Percentiles rank a stretch among this genome's conserved stretches.
Conservation (phyloP, 768 basidiomycete genomes). For the Multifurca ochricompacta region DNA sequence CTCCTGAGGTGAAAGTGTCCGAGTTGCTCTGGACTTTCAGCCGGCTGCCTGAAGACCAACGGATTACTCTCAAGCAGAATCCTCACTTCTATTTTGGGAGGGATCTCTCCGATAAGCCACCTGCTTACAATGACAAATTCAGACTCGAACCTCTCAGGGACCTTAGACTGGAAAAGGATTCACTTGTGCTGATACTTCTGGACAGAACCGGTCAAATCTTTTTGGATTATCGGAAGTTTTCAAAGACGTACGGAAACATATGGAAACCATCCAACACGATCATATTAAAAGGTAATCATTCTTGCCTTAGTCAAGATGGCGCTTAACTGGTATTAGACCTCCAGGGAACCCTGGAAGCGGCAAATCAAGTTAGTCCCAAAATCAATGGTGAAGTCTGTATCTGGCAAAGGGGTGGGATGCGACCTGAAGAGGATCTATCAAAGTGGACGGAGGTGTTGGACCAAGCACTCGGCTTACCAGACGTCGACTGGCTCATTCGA, state of each 20-base stretch:
- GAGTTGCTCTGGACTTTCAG: constrained; percentile 16
- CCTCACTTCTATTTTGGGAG: constrained; percentile 13
- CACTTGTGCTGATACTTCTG: constrained; percentile 7
- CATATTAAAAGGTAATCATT: constrained; percentile 7
- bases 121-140: constrained; percentile 6
- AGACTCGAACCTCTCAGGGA: constrained; percentile 13
- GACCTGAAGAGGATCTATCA: not conserved
- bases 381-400: constrained; percentile 11
- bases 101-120: constrained; percentile 13
- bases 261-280: constrained; percentile 12
- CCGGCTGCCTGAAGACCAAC: constrained; percentile 15
- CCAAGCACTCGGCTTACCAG: constrained; percentile 3
- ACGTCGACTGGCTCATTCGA: constrained; percentile 16
- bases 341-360: constrained; percentile 14
- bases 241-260: constrained; percentile 16
- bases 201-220: constrained; percentile 16
- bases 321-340: constrained; percentile 9
- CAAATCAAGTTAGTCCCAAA: constrained; percentile 4
- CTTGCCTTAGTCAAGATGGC: not conserved
- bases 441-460: constrained; percentile 15
- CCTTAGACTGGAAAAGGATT: constrained; percentile 12
- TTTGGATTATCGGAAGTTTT: constrained; percentile 15
- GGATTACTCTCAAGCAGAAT: constrained; percentile 16
- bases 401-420: constrained; percentile 14
- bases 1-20: constrained; percentile 12